phyloP scores from a whole-genome alignment of 2,329 filamentous ascomycete genomes.

The Cytospora paraplurivora region DNA sequence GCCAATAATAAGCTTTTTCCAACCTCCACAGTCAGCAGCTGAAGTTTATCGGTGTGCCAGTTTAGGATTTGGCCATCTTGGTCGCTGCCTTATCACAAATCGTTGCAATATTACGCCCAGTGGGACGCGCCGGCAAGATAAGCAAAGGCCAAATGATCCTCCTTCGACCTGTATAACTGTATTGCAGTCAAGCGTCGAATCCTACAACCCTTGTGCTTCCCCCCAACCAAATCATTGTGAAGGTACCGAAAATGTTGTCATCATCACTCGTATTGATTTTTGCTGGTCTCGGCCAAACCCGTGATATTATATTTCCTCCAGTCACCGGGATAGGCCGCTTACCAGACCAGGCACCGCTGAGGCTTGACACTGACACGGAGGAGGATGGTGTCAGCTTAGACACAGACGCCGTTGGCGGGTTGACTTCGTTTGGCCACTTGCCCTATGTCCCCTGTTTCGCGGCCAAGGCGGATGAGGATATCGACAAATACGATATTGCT shows the following conservation, averaged over 20 bases:
- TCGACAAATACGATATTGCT: slow-evolving; percentile 33
- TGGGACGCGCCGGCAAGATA: not conserved
- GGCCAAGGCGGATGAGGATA: slow-evolving; percentile 12
- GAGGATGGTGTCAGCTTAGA: slow-evolving; percentile 23
- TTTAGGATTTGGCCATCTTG: not conserved
- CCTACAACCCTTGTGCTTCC: not conserved
- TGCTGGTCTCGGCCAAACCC: not conserved
- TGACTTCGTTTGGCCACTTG: slow-evolving; percentile 21
- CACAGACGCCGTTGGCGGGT: slow-evolving; percentile 18
- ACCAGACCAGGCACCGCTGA: slow-evolving; percentile 14
- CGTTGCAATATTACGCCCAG: not conserved
- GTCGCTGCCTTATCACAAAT: not conserved
- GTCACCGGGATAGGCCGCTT: slow-evolving; percentile 13
- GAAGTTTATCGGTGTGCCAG: not conserved
- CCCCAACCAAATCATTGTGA: not conserved
- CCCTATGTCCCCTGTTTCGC: slow-evolving; percentile 20
- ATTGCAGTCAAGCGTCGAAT: not conserved
- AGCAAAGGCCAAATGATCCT: not conserved
- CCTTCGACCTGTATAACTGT: not conserved
- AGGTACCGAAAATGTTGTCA: not conserved
- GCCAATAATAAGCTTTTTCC: not conserved
- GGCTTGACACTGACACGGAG: not conserved
- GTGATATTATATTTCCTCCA: slow-evolving; percentile 24
- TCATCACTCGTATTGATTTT: not conserved
- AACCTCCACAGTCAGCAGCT: not conserved